Evolutionary conservation across 2,329 filamentous ascomycete genomes (phyloP).

Genomic region (Aspergillus sp.): DNA sequence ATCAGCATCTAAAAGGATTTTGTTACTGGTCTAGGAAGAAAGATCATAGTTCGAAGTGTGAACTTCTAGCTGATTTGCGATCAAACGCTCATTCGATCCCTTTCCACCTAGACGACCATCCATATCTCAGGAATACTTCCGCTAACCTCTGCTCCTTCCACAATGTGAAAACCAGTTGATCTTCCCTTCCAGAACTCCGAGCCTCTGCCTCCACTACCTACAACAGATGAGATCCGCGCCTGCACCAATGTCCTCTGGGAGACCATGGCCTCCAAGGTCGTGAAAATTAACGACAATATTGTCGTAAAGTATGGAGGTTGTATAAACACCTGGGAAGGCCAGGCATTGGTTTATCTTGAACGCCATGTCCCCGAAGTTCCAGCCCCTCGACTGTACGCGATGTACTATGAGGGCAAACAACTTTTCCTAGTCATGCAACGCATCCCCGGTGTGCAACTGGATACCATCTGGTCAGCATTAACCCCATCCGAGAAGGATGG

Average conservation of each 20-base stretch:
- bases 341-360: slow-evolving; percentile 25
- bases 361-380: slow-evolving; percentile 29
- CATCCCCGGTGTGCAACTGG: slow-evolving; percentile 22
- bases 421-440: slow-evolving; percentile 33
- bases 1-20: too few relatives aligned
- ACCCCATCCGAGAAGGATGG: slow-evolving; percentile 28
- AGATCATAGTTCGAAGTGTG: too few relatives aligned
- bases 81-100: not conserved
- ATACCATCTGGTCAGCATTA: slow-evolving; percentile 29
- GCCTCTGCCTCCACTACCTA: slow-evolving; percentile 24
- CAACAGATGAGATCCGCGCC: slow-evolving; percentile 29
- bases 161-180: slow-evolving; percentile 29
- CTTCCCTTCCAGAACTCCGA: slow-evolving; percentile 27
- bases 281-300: slow-evolving; percentile 28
- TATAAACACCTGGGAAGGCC: slow-evolving; percentile 11
- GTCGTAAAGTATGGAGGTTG: slow-evolving; percentile 28
- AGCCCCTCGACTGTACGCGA: slow-evolving; percentile 34
- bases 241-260: slow-evolving; percentile 31
- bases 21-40: too few relatives aligned
- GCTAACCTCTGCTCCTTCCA: not conserved
- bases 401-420: slow-evolving; percentile 27
- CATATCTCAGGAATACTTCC: not conserved
- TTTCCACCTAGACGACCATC: not conserved
- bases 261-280: slow-evolving; percentile 25
- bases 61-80: too few relatives aligned